Evolutionary conservation across 139 green algal genomes (phyloP).

Genomic region (Astrephomene gubernaculifera): DNA sequence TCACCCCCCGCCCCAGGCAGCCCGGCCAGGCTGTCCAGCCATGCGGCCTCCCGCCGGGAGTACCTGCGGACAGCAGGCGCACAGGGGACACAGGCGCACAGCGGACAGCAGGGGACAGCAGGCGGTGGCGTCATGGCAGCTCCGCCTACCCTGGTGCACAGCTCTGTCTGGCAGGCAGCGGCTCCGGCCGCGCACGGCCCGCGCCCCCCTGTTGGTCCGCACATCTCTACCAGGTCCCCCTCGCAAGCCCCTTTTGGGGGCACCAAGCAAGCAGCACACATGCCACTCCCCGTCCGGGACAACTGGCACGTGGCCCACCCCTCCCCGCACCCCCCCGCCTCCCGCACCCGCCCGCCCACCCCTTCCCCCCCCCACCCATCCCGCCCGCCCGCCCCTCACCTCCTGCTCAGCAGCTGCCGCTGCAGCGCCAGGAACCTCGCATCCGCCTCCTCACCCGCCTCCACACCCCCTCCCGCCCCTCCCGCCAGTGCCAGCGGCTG

Average conservation of each 20-base stretch:
- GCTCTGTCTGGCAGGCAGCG: background rate
- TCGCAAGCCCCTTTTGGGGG: too few species aligned
- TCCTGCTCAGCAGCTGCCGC: constrained; percentile 28
- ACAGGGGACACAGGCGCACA: background rate
- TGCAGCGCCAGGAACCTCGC: constrained; percentile 42
- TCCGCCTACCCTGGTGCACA: background rate
- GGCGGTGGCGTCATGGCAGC: background rate
- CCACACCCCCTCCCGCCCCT: background rate
- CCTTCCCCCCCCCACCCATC: background rate
- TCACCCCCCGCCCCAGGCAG: background rate
- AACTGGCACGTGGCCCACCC: background rate
- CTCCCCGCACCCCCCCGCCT: background rate
- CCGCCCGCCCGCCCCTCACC: background rate
- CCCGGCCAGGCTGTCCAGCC: background rate
- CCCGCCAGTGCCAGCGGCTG: constrained; percentile 25
- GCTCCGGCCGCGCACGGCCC: too few species aligned
- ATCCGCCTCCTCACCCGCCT: background rate
- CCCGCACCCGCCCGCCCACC: background rate
- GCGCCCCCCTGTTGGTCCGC: background rate
- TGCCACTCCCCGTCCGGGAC: background rate
- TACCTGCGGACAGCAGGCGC: constrained; percentile 3
- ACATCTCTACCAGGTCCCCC: too few species aligned
- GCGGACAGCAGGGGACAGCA: background rate
- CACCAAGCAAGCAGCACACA: background rate
- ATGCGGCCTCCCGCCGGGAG: background rate